Conservation (phyloP, 345 rosid genomes). For the Eucalyptus dawsonii region DNA sequence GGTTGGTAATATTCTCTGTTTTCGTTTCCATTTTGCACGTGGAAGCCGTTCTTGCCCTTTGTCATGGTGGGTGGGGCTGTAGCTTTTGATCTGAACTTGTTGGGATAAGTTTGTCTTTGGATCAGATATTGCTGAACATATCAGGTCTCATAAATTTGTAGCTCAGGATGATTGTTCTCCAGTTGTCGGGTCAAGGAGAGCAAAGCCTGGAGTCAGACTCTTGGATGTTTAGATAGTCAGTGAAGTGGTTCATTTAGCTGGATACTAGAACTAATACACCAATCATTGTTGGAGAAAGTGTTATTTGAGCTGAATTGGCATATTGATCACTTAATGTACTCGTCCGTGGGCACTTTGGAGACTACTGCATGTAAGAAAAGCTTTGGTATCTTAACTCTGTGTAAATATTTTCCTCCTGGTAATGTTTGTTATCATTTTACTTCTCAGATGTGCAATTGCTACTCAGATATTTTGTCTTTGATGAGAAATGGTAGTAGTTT, state of each 20-base stretch:
- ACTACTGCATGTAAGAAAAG: neutral
- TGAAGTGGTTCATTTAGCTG: neutral
- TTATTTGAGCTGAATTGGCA: neutral
- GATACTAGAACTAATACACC: neutral
- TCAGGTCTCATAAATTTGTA: neutral
- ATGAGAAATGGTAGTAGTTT: neutral
- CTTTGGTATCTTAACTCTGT: neutral
- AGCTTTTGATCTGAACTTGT: neutral
- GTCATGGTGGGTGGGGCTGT: neutral
- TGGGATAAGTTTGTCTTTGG: neutral
- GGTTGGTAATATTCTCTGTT: neutral
- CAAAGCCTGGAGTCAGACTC: neutral
- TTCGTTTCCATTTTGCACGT: neutral
- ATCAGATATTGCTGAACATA: neutral
- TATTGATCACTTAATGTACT: neutral
- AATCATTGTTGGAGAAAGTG: neutral
- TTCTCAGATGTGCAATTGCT: neutral
- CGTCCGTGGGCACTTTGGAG: neutral
- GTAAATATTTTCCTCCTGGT: neutral
- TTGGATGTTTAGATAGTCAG: neutral
- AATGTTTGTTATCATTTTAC: neutral
- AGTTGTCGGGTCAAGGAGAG: neutral
- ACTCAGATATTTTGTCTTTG: neutral
- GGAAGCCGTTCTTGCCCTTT: neutral
- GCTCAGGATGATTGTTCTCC: neutral